phyloP scores from a whole-genome alignment of 2,329 filamentous ascomycete genomes.

The Penicillium sp. region DNA sequence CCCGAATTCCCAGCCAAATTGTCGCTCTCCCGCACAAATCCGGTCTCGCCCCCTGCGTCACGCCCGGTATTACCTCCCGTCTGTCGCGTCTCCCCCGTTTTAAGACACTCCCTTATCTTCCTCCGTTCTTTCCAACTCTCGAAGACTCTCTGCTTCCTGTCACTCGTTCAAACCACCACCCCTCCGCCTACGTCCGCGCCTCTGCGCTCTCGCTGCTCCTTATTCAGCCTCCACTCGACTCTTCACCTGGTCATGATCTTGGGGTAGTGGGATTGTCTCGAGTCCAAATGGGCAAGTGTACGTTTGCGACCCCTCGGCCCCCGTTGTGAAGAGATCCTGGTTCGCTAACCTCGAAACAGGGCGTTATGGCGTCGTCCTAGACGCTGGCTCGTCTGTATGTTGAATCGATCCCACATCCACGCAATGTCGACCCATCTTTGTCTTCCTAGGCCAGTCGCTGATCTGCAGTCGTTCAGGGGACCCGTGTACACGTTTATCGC shows the following conservation, averaged over 20 bases:
- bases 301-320: slow-evolving; percentile 6
- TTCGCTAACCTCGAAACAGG: slow-evolving; percentile 35
- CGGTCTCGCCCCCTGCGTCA: slow-evolving; percentile 18
- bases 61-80: slow-evolving; percentile 15
- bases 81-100: slow-evolving; percentile 25
- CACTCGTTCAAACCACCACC: slow-evolving; percentile 15
- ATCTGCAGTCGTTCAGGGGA: slow-evolving; percentile 56
- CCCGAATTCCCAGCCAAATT: neutral
- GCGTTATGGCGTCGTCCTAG: slow-evolving; percentile 89
- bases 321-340: slow-evolving; percentile 1
- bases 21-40: neutral
- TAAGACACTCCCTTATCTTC: slow-evolving; percentile 21
- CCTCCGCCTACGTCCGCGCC: no score
- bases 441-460: slow-evolving; percentile 6
- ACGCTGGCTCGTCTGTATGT: slow-evolving; percentile 85
- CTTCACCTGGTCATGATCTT: slow-evolving; percentile 32
- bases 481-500: slow-evolving; percentile 87
- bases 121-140: slow-evolving; percentile 6
- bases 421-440: neutral
- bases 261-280: slow-evolving; percentile 16
- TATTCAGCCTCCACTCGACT: slow-evolving; percentile 11
- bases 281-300: slow-evolving; percentile 47
- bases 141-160: no score
- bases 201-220: slow-evolving; percentile 3
- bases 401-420: neutral